Evolutionary conservation across 1,284 basidiomycete genomes (phyloP).

Genomic region (Waitea zeae): DNA sequence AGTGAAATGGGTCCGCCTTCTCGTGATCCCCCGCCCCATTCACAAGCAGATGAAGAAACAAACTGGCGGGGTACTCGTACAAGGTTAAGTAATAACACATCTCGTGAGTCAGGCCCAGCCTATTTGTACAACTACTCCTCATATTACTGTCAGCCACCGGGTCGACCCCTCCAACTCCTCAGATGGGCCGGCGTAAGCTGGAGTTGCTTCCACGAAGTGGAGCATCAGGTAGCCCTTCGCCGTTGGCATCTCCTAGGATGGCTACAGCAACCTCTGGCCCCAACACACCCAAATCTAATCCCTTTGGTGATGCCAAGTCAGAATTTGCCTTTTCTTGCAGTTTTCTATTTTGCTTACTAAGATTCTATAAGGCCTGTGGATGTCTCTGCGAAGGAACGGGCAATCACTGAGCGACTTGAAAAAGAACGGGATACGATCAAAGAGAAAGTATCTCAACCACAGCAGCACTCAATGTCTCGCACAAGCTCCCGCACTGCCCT

Average conservation of each 20-base stretch:
- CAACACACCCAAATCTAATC: constrained; percentile 35
- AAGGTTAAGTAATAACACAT: constrained; percentile 28
- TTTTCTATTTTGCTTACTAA: constrained; percentile 1
- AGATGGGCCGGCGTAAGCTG: constrained; percentile 59
- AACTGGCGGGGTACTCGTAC: constrained; percentile 44
- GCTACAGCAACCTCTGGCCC: constrained; percentile 22
- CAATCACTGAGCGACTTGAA: constrained; percentile 52
- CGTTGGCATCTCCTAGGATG: constrained; percentile 61
- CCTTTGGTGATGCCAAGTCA: constrained; percentile 79
- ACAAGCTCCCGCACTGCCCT: constrained; percentile 47
- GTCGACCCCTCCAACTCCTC: constrained; percentile 69
- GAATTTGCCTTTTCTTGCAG: constrained; percentile 9
- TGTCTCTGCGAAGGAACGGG: constrained; percentile 58
- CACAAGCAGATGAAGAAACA: constrained; percentile 25
- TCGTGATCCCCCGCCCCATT: too few species aligned
- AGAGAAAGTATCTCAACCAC: constrained; percentile 28
- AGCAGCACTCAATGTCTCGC: constrained; percentile 42
- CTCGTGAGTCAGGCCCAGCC: constrained; percentile 28
- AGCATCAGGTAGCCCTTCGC: constrained; percentile 44
- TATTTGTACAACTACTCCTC: constrained; percentile 5
- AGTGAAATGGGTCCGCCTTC: constrained; percentile 33
- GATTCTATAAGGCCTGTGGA: constrained; percentile 58
- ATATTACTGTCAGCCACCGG: constrained; percentile 28
- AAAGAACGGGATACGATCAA: constrained; percentile 38
- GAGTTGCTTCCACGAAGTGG: constrained; percentile 64